Evolutionary conservation across 305 asterid species (phyloP).

Genomic region (Plantago rigida): DNA sequence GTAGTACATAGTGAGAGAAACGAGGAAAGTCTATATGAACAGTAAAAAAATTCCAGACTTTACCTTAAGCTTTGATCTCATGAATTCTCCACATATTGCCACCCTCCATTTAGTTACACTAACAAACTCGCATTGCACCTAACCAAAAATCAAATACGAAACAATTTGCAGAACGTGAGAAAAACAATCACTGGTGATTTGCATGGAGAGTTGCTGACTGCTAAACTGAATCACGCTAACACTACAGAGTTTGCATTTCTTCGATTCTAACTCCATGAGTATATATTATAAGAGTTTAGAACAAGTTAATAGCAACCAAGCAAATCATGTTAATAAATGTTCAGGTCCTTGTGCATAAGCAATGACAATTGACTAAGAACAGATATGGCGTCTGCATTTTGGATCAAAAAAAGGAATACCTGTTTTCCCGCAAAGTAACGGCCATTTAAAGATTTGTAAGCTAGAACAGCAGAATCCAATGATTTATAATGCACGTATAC

Average conservation of each 20-base stretch:
- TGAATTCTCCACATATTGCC: conserved; percentile 93
- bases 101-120: conserved; percentile 79
- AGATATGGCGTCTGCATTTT: neutral
- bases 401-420: conserved; percentile 42
- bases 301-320: neutral
- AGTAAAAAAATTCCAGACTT: conserved; percentile 4
- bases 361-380: conserved; percentile 10
- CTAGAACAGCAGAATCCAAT: conserved; percentile 70
- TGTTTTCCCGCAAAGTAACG: conserved; percentile 93
- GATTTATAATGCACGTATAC: conserved; percentile 75
- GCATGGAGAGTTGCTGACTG: neutral
- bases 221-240: neutral
- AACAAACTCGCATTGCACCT: conserved; percentile 82
- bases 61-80: conserved; percentile 81
- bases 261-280: too few relatives aligned
- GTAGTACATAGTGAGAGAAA: conserved; percentile 22
- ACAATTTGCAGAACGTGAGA: conserved; percentile 2
- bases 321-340: neutral
- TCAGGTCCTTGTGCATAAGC: conserved; percentile 3
- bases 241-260: too few relatives aligned
- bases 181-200: too few relatives aligned
- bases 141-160: conserved; percentile 18
- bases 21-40: conserved; percentile 20
- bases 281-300: too few relatives aligned
- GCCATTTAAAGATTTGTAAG: conserved; percentile 65